Percentiles rank a stretch among this genome's conserved stretches.
These are phyloP conservation scores for Kregervanrija pseudodelftensis DNA, from an alignment of 805 yeast genomes.

Conservation along the genomic window DNA sequence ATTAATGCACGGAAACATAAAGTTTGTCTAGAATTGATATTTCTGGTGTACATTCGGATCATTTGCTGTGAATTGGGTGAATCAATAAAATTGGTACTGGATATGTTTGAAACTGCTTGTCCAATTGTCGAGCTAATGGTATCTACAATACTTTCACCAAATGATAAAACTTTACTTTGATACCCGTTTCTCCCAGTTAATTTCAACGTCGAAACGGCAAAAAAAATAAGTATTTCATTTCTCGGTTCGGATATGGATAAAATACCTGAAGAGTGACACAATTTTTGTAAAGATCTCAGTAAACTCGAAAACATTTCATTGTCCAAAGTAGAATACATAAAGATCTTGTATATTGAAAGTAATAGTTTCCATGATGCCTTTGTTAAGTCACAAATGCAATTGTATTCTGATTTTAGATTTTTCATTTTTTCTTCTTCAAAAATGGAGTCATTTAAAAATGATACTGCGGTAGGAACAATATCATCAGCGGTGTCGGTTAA, in stretches of 20 bases:
- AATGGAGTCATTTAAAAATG: slow-evolving; percentile 17
- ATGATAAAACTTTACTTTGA: slow-evolving; percentile 32
- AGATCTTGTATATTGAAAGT: slow-evolving; percentile 39
- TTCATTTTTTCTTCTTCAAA: slow-evolving; percentile 7
- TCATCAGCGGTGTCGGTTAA: slow-evolving; percentile 6
- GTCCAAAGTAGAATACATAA: slow-evolving; percentile 62
- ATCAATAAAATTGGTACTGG: slow-evolving; percentile 6
- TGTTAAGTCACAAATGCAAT: slow-evolving; percentile 22
- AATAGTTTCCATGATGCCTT: slow-evolving; percentile 32
- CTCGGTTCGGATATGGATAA: slow-evolving; percentile 50
- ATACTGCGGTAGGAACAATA: slow-evolving; percentile 6
- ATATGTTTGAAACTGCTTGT: slow-evolving; percentile 27
- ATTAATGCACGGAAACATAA: slow-evolving; percentile 72
- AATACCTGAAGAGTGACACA: slow-evolving; percentile 78
- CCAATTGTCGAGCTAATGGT: slow-evolving; percentile 39
- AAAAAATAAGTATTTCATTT: slow-evolving; percentile 46
- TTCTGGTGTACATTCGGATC: slow-evolving; percentile 30
- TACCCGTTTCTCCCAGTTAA: slow-evolving; percentile 27
- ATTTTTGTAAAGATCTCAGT: slow-evolving; percentile 69
- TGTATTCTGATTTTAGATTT: slow-evolving; percentile 7
- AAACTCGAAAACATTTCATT: slow-evolving; percentile 59
- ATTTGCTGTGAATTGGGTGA: slow-evolving; percentile 3
- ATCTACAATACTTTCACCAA: slow-evolving; percentile 47
- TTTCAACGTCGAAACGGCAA: slow-evolving; percentile 38
- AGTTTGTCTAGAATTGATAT: slow-evolving; percentile 59